Base-by-base conservation (phyloP, 2,329 filamentous ascomycete genomes). In the Fusarium gaditjirri region DNA sequence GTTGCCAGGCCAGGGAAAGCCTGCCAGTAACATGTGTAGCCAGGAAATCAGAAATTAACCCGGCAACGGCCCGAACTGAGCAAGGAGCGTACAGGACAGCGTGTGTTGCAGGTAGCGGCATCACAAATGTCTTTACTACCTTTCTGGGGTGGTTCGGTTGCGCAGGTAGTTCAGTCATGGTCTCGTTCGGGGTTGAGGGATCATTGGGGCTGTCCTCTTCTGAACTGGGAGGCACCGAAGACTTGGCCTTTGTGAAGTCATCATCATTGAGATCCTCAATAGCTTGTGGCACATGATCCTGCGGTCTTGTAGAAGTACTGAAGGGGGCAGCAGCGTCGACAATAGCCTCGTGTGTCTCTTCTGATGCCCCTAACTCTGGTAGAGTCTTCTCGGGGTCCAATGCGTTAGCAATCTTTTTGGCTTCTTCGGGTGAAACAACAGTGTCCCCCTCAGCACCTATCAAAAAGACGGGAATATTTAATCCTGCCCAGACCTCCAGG, bases 1-100 rank as follows among this genome's bases (percentile, higher is more conserved):
- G 86, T 81, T 98, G 95, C 95, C 95, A 98, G 46, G 92, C 93
- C 33, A 95, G 89, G 3, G 91, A 93, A 19, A 98, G 87, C 13
- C 94, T 90, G 14, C 90, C 87, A 14, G 95, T 95, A 59, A 98
- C 86, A 76, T 94, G 88, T 6, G 87, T 86, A 23, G 90, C 86
- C 33, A 98, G 86, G 77, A 98, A 98, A 70, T 93, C 91, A 65
- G 94, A 92, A 57, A 98, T 91, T 2, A 97, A 86, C 0, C 94
- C 94, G 3, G 94, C 92, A 14, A 98, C 84, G 10, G 91, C 91
- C 55, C 94, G 92, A 46, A 92, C 92, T 4, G 90, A 93, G 2
- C 88, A 86, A 5, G 94, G 92, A 62, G 91, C 91, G 79, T 97
- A 98, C 10, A 97, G 88, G 31, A 98, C 85, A 17, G 93, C 92